A percentile compares a stretch with the other conserved stretches of the same genome.
phyloP scores from a whole-genome alignment of 257 asterid genomes.

The Buddleja alternifolia region DNA sequence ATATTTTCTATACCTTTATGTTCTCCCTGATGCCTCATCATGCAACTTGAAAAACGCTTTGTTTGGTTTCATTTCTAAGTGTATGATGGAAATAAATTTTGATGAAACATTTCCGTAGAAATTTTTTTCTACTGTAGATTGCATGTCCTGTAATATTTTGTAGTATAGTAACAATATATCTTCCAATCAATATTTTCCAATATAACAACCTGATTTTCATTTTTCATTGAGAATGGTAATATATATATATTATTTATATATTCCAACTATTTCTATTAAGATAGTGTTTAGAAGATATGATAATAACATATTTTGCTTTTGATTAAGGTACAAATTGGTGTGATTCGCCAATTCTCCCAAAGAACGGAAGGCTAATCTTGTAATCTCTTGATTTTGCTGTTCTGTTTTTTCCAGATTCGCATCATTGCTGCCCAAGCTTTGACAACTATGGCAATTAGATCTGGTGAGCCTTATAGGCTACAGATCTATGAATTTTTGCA shows the following conservation, averaged over 20 bases:
- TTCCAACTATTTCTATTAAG: too few relatives aligned
- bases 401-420: slow-evolving; percentile 63
- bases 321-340: not conserved
- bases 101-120: not conserved
- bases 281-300: too few relatives aligned
- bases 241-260: too few relatives aligned
- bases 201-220: too few relatives aligned
- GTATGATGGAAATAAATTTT: too few relatives aligned
- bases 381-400: slow-evolving; percentile 10
- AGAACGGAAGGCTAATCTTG: slow-evolving; percentile 12
- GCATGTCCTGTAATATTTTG: too few relatives aligned
- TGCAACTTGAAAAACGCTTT: slow-evolving; percentile 19
- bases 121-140: too few relatives aligned
- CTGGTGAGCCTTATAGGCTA: slow-evolving; percentile 99
- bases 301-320: not conserved
- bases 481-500: slow-evolving; percentile 96
- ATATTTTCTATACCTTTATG: slow-evolving; percentile 22
- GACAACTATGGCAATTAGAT: slow-evolving; percentile 95
- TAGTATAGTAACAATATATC: too few relatives aligned
- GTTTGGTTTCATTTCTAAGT: too few relatives aligned
- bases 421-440: slow-evolving; percentile 96
- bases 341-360: slow-evolving; percentile 10
- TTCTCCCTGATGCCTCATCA: slow-evolving; percentile 13
- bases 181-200: too few relatives aligned
- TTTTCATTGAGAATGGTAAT: too few relatives aligned